Evolutionary conservation across 805 yeast species (phyloP).

Genomic region (Starmerella etchellsii): DNA sequence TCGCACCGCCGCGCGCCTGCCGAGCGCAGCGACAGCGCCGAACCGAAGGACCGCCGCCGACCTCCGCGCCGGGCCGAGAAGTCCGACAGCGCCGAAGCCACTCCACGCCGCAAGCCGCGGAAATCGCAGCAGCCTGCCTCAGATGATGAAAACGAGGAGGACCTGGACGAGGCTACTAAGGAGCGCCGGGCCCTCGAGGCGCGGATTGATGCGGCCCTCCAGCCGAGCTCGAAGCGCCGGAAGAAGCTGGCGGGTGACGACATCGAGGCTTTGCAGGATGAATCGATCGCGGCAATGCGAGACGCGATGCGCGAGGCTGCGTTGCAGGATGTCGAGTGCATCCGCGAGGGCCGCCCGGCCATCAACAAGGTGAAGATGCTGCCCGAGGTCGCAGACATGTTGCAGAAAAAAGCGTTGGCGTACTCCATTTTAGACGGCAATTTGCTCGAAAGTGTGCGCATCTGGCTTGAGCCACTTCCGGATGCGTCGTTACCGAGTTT

Average conservation of each 20-base stretch:
- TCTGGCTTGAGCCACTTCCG: slow-evolving; percentile 97
- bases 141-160: not conserved
- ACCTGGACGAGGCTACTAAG: slow-evolving; percentile 25
- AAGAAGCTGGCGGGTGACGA: slow-evolving; percentile 78
- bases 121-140: not conserved
- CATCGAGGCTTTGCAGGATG: slow-evolving; percentile 90
- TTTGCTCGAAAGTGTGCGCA: slow-evolving; percentile 78
- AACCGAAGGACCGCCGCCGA: slow-evolving; percentile 3
- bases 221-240: slow-evolving; percentile 41
- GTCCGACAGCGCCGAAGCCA: not conserved
- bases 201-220: slow-evolving; percentile 63
- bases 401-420: slow-evolving; percentile 72
- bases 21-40: not conserved
- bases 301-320: slow-evolving; percentile 77
- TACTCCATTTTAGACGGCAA: slow-evolving; percentile 91
- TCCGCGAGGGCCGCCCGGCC: slow-evolving; percentile 54
- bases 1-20: slow-evolving; percentile 25
- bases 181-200: slow-evolving; percentile 71
- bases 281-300: slow-evolving; percentile 64
- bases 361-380: slow-evolving; percentile 65
- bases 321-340: slow-evolving; percentile 38
- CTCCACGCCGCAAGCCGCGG: not conserved
- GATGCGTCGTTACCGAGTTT: slow-evolving; percentile 97
- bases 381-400: slow-evolving; percentile 60
- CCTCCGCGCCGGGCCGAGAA: not conserved